A percentile compares a stretch with the other conserved stretches of the same genome.
These are phyloP conservation scores for Arthromyces matolae DNA, from an alignment of 768 basidiomycete genomes.

Conservation along the genomic window DNA sequence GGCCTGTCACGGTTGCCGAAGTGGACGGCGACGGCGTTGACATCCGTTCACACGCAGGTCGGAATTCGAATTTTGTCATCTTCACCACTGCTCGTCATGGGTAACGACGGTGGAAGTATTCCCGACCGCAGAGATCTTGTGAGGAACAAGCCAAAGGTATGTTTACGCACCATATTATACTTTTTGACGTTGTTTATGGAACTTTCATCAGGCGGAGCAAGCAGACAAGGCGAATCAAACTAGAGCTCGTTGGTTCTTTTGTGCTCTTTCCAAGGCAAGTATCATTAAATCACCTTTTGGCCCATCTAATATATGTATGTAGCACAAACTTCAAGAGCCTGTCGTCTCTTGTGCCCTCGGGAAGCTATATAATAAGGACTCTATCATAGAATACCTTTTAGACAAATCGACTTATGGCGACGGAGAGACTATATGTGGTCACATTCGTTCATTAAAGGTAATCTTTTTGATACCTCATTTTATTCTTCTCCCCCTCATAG, in stretches of 20 bases:
- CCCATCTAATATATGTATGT: neutral
- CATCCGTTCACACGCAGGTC: slow-evolving; percentile 4
- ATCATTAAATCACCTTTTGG: neutral
- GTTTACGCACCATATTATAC: slow-evolving; percentile 2
- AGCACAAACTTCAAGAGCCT: slow-evolving; percentile 85
- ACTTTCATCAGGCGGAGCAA: slow-evolving; percentile 79
- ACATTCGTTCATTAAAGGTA: slow-evolving; percentile 86
- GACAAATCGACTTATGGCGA: slow-evolving; percentile 85
- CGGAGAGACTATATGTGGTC: slow-evolving; percentile 62
- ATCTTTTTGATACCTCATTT: slow-evolving; percentile 19
- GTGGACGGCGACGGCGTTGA: neutral
- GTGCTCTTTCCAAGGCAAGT: slow-evolving; percentile 89
- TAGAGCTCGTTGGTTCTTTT: slow-evolving; percentile 87
- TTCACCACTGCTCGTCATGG: slow-evolving; percentile 45
- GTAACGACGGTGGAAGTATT: slow-evolving; percentile 88
- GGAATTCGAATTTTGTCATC: neutral
- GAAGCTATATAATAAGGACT: slow-evolving; percentile 95
- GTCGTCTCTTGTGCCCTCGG: slow-evolving; percentile 90
- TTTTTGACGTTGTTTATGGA: too few species aligned
- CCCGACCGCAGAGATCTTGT: slow-evolving; percentile 82
- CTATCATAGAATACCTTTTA: slow-evolving; percentile 85
- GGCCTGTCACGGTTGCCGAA: neutral
- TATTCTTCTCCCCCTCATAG: neutral
- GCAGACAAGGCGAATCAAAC: slow-evolving; percentile 90
- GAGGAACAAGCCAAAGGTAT: slow-evolving; percentile 64